Conservation (phyloP, 495 filamentous ascomycete species). For the Neurospora hispaniola region DNA sequence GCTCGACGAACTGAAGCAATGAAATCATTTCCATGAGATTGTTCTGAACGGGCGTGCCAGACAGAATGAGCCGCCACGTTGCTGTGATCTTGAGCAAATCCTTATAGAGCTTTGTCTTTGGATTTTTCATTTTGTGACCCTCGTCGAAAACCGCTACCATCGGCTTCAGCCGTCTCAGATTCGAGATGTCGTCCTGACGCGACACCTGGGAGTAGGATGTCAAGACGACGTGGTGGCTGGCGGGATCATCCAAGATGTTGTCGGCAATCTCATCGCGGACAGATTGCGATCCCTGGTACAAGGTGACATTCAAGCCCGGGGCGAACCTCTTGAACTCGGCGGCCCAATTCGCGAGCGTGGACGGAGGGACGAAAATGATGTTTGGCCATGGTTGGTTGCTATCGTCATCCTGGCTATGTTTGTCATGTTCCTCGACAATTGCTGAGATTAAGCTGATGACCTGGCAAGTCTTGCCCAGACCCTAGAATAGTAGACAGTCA, state of each 20-base stretch:
- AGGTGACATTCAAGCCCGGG: conserved; percentile 57
- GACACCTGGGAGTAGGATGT: conserved; percentile 64
- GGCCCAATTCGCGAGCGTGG: conserved; percentile 91
- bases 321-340: conserved; percentile 85
- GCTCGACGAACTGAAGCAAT: conserved; percentile 84
- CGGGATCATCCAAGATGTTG: conserved; percentile 49
- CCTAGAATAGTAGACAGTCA: conserved; percentile 16
- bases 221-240: conserved; percentile 70
- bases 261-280: conserved; percentile 57
- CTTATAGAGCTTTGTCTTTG: conserved; percentile 66
- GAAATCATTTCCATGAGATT: conserved; percentile 86
- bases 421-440: conserved; percentile 47
- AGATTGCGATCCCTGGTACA: conserved; percentile 67
- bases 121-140: conserved; percentile 85
- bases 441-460: conserved; percentile 88
- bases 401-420: conserved; percentile 1
- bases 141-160: conserved; percentile 81
- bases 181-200: conserved; percentile 27
- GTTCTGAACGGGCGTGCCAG: conserved; percentile 92
- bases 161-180: conserved; percentile 31
- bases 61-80: conserved; percentile 72
- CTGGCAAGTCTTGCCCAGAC: conserved; percentile 92
- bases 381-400: conserved; percentile 60
- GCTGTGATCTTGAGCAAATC: conserved; percentile 69
- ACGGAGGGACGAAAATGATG: conserved; percentile 80